Evolutionary conservation across 805 yeast genomes (phyloP).

Genomic region (Zygotorulaspora danielsina): DNA sequence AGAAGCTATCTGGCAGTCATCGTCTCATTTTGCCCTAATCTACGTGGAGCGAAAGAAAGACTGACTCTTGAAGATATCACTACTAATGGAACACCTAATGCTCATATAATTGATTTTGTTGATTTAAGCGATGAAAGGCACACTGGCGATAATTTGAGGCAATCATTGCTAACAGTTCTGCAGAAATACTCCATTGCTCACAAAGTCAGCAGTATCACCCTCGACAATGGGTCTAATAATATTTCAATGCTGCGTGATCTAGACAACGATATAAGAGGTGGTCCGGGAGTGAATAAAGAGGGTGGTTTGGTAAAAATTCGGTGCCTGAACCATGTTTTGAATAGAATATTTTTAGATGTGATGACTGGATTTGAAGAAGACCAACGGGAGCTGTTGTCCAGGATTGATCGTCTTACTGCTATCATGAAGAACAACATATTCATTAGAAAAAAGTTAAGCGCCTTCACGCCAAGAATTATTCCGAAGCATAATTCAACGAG

Average conservation of each 20-base stretch:
- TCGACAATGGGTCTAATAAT: constrained; percentile 10
- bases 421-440: constrained; percentile 10
- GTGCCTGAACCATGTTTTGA: constrained; percentile 12
- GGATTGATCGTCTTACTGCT: constrained; percentile 12
- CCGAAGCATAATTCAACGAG: constrained; percentile 8
- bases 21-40: constrained; percentile 14
- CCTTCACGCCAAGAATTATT: constrained; percentile 6
- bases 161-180: constrained; percentile 6
- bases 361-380: constrained; percentile 8
- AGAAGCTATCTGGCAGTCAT: constrained; percentile 11
- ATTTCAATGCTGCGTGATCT: constrained; percentile 9
- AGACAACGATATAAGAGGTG: constrained; percentile 8
- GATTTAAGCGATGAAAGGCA: constrained; percentile 12
- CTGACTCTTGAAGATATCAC: constrained; percentile 8
- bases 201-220: constrained; percentile 11
- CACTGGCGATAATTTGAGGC: constrained; percentile 8
- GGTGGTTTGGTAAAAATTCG: constrained; percentile 7
- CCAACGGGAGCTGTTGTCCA: constrained; percentile 8
- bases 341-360: constrained; percentile 9
- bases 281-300: constrained; percentile 8
- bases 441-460: constrained; percentile 10
- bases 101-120: constrained; percentile 12
- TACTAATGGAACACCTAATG: constrained; percentile 9
- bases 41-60: constrained; percentile 8
- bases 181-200: constrained; percentile 9